Evolutionary conservation across 164 flowering plant species (phyloP).

Genomic region (Dillenia turbinata): DNA sequence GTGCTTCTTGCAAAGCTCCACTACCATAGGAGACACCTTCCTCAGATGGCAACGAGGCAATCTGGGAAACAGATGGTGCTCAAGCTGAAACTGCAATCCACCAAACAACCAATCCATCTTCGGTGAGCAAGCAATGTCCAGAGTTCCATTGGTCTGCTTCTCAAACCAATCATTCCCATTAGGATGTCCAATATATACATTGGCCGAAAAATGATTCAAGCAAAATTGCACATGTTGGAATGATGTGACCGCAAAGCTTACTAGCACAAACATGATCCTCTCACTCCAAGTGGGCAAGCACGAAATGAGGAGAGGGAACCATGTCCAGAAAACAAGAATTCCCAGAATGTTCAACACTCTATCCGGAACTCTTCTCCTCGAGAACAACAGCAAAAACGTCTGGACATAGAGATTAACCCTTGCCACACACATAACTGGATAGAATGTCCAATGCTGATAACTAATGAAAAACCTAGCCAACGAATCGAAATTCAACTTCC

Average conservation of each 20-base stretch:
- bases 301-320: slow-evolving; percentile 54
- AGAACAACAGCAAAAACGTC: slow-evolving; percentile 44
- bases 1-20: slow-evolving; percentile 68
- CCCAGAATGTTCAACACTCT: slow-evolving; percentile 51
- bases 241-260: slow-evolving; percentile 40
- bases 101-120: slow-evolving; percentile 82
- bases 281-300: slow-evolving; percentile 51
- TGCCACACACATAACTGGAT: slow-evolving; percentile 59
- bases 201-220: slow-evolving; percentile 58
- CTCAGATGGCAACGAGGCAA: slow-evolving; percentile 62
- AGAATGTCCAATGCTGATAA: slow-evolving; percentile 60
- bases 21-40: slow-evolving; percentile 46
- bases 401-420: slow-evolving; percentile 48
- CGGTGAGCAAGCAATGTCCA: slow-evolving; percentile 44
- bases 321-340: slow-evolving; percentile 48
- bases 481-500: slow-evolving; percentile 41
- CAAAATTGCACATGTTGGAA: slow-evolving; percentile 62
- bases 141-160: slow-evolving; percentile 50
- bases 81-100: slow-evolving; percentile 68
- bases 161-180: slow-evolving; percentile 58
- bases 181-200: slow-evolving; percentile 56
- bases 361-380: slow-evolving; percentile 37
- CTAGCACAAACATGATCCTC: slow-evolving; percentile 43
- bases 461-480: slow-evolving; percentile 45
- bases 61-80: slow-evolving; percentile 71